Base-by-base conservation (phyloP, 2,329 filamentous ascomycete genomes). In the Scolecobasidium constrictum region DNA sequence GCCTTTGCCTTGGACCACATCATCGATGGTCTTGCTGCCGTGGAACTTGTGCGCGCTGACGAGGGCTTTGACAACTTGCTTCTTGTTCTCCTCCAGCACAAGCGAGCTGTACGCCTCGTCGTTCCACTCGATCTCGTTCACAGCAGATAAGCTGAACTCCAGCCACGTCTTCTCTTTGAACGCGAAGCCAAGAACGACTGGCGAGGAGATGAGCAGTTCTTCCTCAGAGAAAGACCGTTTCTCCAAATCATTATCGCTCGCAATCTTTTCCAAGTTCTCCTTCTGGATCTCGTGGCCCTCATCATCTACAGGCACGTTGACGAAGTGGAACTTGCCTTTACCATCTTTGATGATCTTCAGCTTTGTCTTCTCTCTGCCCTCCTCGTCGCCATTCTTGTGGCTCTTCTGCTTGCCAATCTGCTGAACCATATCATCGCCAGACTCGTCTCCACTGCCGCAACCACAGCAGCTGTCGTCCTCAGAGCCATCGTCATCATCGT, bases 121-220 rank as follows among this genome's bases (percentile, higher is more conserved):
- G 53, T 94, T 90, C 84, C 84, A 94, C 26, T 78, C 72, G 48
- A 94, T 90, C 3, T 93, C 83, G 35, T 76, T 74, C 48, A 94
- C 73, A 1, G 81, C 79, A 0, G 82, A 84, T 16, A 95, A 80
- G 0, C 78, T 80, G 53, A 94, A 86, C 57, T 94, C 86, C 1
- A 94, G 73, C 88, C 87, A 95, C 7, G 86, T 69, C 63, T 94
- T 94, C 61, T 94, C 86, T 1, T 77, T 78, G 58, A 94, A 93
- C 1, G 85, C 77, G 53, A 94, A 94, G 0, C 87, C 88, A 2
- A 93, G 72, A 0, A 94, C 84, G 1, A 93, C 79, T 0, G 87
- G 83, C 2, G 84, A 90, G 2, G 86, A 80, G 38, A 93, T 81
- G 4, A 94, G 67, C 18, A 92, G 81, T 51, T 94, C 84, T 48